phyloP scores from a whole-genome alignment of 2,329 filamentous ascomycete species.

The Fusarium transvaalense region DNA sequence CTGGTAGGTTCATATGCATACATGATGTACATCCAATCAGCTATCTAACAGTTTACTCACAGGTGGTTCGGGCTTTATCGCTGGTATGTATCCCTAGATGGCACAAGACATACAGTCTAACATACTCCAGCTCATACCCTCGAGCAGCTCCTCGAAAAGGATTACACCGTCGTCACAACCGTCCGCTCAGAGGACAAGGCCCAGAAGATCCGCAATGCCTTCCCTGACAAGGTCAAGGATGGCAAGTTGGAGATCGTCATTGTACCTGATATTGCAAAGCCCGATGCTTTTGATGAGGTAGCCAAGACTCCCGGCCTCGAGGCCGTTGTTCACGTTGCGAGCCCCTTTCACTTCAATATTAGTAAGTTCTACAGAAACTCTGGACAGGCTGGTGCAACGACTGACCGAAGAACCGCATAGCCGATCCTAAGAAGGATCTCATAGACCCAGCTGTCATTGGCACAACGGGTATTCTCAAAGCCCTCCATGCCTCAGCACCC shows the following conservation, averaged over 20 bases:
- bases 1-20: conserved; percentile 38
- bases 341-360: conserved; percentile 68
- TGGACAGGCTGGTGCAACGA: neutral
- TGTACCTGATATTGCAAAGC: conserved; percentile 81
- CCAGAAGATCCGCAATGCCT: conserved; percentile 62
- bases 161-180: conserved; percentile 67
- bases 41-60: conserved; percentile 18
- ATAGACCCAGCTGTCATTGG: conserved; percentile 70
- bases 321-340: conserved; percentile 71
- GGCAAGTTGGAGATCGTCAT: conserved; percentile 66
- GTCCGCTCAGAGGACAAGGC: conserved; percentile 68
- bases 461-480: conserved; percentile 77
- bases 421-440: conserved; percentile 65
- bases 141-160: conserved; percentile 64
- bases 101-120: neutral
- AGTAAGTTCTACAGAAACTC: conserved; percentile 45
- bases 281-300: conserved; percentile 78
- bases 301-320: conserved; percentile 64
- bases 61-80: conserved; percentile 55
- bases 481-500: conserved; percentile 70
- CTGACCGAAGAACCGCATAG: conserved; percentile 33
- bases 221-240: conserved; percentile 55
- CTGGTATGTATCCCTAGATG: conserved; percentile 45
- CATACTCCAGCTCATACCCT: conserved; percentile 63
- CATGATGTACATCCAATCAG: neutral